Evolutionary conservation across 345 rosid genomes (phyloP).

Genomic region (Kandelia obovata): DNA sequence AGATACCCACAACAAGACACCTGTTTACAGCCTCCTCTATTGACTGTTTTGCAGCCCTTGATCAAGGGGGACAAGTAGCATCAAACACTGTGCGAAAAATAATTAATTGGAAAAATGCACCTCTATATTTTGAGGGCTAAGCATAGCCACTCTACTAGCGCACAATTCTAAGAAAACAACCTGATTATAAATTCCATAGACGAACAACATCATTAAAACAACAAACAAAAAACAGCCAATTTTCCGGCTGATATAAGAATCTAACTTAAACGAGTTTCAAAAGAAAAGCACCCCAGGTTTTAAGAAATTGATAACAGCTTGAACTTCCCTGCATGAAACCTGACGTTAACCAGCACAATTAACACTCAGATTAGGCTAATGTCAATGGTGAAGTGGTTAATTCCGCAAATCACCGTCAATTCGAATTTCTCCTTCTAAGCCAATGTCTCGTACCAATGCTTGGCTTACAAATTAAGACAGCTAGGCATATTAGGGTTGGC

Average conservation of each 20-base stretch:
- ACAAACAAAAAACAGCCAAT: conserved; percentile 20
- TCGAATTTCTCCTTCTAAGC: too few species aligned
- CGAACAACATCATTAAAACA: conserved; percentile 2
- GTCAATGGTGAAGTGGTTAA: too few species aligned
- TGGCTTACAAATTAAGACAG: too few species aligned
- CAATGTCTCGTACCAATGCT: too few species aligned
- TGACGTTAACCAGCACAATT: conserved; percentile 23
- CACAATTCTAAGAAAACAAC: conserved; percentile 92
- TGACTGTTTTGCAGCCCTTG: neutral
- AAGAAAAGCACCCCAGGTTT: conserved; percentile 80
- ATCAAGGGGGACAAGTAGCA: too few species aligned
- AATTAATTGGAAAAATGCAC: conserved; percentile 31
- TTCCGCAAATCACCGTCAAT: too few species aligned
- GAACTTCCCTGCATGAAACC: conserved; percentile 87
- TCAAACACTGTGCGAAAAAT: neutral
- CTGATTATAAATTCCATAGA: conserved; percentile 26
- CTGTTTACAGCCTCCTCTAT: neutral
- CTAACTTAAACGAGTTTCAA: conserved; percentile 22
- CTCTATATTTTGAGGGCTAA: conserved; percentile 73
- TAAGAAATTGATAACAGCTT: conserved; percentile 64
- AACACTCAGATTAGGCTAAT: neutral
- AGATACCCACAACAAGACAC: neutral
- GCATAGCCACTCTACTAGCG: conserved; percentile 71
- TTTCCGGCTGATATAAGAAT: conserved; percentile 23
- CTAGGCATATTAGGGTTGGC: too few species aligned